Conservation (phyloP, 768 basidiomycete species). For the Hericium erinaceus region DNA sequence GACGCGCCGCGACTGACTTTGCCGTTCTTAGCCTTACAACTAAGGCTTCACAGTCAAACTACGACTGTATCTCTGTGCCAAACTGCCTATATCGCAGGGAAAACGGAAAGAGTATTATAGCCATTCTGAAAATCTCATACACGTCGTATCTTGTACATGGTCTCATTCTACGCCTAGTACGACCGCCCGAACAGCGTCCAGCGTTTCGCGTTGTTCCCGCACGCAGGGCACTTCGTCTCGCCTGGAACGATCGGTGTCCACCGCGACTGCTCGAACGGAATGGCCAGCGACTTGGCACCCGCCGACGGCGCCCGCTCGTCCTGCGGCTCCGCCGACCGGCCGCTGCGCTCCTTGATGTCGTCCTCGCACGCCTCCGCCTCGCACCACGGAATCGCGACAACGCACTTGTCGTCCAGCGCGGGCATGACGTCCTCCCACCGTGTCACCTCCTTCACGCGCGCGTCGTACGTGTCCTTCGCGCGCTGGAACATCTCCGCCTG, state of each 20-base stretch:
- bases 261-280: constrained; percentile 87
- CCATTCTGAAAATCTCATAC: too few species aligned
- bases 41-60: too few species aligned
- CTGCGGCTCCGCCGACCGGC: constrained; percentile 75
- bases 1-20: too few species aligned
- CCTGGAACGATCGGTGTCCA: constrained; percentile 76
- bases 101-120: too few species aligned
- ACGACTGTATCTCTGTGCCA: too few species aligned
- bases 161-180: constrained; percentile 33
- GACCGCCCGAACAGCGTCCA: constrained; percentile 97
- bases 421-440: constrained; percentile 94
- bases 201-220: constrained; percentile 80
- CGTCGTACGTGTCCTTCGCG: constrained; percentile 67
- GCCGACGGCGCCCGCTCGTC: constrained; percentile 98
- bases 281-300: constrained; percentile 93
- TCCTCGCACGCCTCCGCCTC: constrained; percentile 90
- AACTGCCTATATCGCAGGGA: too few species aligned
- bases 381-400: constrained; percentile 93
- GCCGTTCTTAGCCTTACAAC: too few species aligned
- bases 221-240: constrained; percentile 85
- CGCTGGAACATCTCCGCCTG: constrained; percentile 81
- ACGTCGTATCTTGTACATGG: too few species aligned
- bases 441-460: constrained; percentile 61
- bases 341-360: constrained; percentile 93
- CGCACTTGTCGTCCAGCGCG: constrained; percentile 77